Evolutionary conservation across 2,329 filamentous ascomycete genomes (phyloP), one percentile per base, ranked within the genome.

Genomic region (Diaporthe longicolla): DNA sequence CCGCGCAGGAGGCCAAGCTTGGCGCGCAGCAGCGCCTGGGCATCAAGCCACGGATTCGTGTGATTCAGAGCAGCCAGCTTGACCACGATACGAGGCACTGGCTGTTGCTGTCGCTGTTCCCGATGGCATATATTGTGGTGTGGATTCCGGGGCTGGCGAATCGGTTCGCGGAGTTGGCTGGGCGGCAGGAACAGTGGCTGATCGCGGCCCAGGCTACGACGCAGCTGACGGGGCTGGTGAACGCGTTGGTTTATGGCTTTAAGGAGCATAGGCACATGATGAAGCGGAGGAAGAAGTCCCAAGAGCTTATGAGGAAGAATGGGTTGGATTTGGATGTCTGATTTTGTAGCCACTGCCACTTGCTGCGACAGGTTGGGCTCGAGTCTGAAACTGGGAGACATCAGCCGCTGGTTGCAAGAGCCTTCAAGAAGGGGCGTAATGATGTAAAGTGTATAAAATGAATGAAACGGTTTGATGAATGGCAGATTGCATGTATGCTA

Each of bases 151-250:
- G 73, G 1, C 35, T 75, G 29, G 58, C 54, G 24, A 75, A 75
- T 43, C 63, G 73, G 29, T 58, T 75, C 7, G 71, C 45, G 1
- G 73, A 75, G 71, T 37, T 71, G 40, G 29, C 29, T 2, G 73
- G 73, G 7, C 21, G 24, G 8, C 52, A 63, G 13, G 40, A 58
- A 11, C 24, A 57, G 24, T 26, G 54, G 45, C 65, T 73, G 21
- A 70, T 59, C 43, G 65, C 71, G 26, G 57, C 73, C 40, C 73
- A 75, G 73, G 73, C 70, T 24, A 65, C 73, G 29, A 75, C 73
- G 8, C 73, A 75, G 66, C 63, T 75, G 11, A 73, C 71, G 0
- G 73, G 73, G 9, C 45, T 75, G 63, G 65, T 73, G 24, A 75
- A 75, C 32, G 71, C 73, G 26, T 26, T 75, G 17, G 61, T 73